These are phyloP conservation scores for Meira nashicola DNA, from an alignment of 1,284 basidiomycete species.

Conservation along the genomic window DNA sequence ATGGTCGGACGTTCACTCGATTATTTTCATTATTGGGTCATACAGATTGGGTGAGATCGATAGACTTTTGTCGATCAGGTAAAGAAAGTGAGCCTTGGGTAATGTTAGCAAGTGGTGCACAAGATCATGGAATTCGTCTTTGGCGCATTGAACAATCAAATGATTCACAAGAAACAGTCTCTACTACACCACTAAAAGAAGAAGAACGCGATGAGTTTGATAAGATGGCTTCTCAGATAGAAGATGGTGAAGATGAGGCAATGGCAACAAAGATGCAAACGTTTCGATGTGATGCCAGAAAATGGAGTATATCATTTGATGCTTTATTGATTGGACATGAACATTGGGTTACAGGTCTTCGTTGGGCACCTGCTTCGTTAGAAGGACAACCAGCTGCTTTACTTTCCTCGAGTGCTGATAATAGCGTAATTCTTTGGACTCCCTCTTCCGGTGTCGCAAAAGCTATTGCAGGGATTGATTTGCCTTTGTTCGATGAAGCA, in stretches of 20 bases:
- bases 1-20: conserved; percentile 5
- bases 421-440: conserved; percentile 49
- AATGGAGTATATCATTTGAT: conserved; percentile 43
- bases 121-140: conserved; percentile 44
- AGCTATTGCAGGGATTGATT: conserved; percentile 4
- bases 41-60: conserved; percentile 49
- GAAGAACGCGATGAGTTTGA: conserved; percentile 39
- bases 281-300: conserved; percentile 11
- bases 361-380: conserved; percentile 33
- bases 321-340: conserved; percentile 49
- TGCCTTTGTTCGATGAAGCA: conserved; percentile 43
- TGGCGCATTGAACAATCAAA: conserved; percentile 33
- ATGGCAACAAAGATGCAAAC: conserved; percentile 28
- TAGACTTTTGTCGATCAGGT: conserved; percentile 31
- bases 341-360: conserved; percentile 44
- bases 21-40: conserved; percentile 40
- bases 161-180: background rate
- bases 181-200: background rate
- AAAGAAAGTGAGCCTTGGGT: conserved; percentile 17
- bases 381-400: conserved; percentile 38
- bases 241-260: conserved; percentile 21
- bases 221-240: conserved; percentile 36
- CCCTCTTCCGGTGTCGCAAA: conserved; percentile 18
- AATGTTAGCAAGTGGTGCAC: conserved; percentile 42
- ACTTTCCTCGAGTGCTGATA: conserved; percentile 46